Percentiles rank a stretch among this genome's conserved stretches.
These are phyloP conservation scores for Botrytis elliptica DNA, from an alignment of 2,329 filamentous ascomycete species.

Conservation along the genomic window DNA sequence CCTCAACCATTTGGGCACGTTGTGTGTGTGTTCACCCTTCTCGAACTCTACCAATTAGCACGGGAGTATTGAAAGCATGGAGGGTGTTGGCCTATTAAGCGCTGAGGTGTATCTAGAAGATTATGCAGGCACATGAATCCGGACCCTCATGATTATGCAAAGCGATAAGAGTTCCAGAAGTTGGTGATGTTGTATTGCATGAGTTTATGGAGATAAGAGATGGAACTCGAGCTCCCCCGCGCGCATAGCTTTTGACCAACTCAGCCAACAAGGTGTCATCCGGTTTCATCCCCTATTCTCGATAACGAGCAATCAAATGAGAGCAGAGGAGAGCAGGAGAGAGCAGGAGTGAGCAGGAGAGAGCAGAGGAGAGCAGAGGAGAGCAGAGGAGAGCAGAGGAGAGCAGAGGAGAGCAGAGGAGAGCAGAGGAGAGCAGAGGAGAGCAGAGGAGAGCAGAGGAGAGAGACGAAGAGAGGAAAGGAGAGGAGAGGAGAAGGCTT, in stretches of 20 bases:
- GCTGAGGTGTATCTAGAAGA: neutral
- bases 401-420: no score
- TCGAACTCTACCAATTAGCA: neutral
- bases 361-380: no score
- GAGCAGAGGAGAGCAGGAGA: no score
- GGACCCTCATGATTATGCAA: slow-evolving; percentile 11
- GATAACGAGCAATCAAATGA: neutral
- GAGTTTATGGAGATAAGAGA: slow-evolving; percentile 3
- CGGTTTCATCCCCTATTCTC: slow-evolving; percentile 10
- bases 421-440: no score
- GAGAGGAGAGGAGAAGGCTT: neutral
- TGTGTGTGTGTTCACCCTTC: neutral
- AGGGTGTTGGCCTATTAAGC: neutral
- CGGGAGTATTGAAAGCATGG: neutral
- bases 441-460: no score
- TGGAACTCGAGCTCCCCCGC: neutral
- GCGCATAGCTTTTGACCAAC: slow-evolving; percentile 9
- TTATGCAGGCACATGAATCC: slow-evolving; percentile 17
- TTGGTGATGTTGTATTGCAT: neutral
- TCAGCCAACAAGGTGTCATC: neutral
- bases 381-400: no score
- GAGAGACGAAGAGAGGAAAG: no score
- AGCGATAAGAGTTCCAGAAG: slow-evolving; percentile 11
- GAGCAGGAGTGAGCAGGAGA: no score
- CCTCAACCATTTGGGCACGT: neutral